Percentiles rank a stretch among this genome's conserved stretches.
These are phyloP conservation scores for Cymodocea nodosa DNA, from an alignment of 116 monocot genomes.

Conservation along the genomic window DNA sequence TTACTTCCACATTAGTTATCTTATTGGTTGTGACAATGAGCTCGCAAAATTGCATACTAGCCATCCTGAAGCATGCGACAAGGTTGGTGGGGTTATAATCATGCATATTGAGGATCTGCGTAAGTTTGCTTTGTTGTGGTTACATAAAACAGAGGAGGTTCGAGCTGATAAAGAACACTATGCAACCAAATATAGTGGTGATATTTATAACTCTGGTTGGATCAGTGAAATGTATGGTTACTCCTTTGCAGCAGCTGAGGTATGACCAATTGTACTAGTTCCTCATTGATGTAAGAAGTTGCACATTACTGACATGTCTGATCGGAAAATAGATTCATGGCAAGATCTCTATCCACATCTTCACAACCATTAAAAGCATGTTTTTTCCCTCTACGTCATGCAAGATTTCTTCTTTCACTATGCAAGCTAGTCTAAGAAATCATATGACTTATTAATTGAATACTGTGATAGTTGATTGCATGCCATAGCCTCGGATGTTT, in stretches of 20 bases:
- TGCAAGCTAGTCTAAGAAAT: no score
- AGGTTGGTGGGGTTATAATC: constrained; percentile 91
- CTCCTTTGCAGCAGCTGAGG: constrained; percentile 99
- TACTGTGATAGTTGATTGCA: no score
- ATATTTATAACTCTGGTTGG: constrained; percentile 89
- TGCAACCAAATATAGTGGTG: constrained; percentile 77
- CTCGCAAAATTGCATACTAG: constrained; percentile 86
- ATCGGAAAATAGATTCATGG: no score
- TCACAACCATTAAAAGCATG: no score
- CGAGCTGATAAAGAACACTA: constrained; percentile 90
- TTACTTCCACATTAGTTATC: constrained; percentile 40
- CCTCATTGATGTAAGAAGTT: no score
- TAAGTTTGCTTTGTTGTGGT: constrained; percentile 23
- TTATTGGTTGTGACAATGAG: constrained; percentile 95
- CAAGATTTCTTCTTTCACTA: no score
- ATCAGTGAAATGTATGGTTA: constrained; percentile 99
- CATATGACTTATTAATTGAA: no score
- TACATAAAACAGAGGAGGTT: constrained; percentile 32
- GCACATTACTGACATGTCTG: no score
- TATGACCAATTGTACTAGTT: constrained; percentile 12
- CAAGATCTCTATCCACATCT: no score
- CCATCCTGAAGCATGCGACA: constrained; percentile 86
- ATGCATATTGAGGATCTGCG: constrained; percentile 31
- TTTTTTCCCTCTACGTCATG: no score
- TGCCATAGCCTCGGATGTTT: no score